These are phyloP conservation scores for Forsythia suspensa DNA, from an alignment of 257 asterid genomes.

Conservation along the genomic window DNA sequence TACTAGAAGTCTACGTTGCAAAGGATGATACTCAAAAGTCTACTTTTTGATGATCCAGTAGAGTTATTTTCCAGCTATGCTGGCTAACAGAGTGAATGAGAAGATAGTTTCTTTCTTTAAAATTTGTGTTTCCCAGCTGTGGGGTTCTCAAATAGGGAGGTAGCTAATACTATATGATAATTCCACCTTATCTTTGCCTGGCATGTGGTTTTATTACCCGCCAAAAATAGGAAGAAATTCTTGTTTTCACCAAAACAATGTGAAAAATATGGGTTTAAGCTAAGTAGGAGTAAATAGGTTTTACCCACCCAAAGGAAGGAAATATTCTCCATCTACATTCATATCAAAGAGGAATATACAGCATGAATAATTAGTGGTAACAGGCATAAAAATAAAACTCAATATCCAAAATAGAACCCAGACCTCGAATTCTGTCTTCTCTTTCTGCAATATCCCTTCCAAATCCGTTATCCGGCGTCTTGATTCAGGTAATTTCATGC, in stretches of 20 bases:
- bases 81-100: not conserved
- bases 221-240: not conserved
- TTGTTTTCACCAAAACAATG: slow-evolving; percentile 9
- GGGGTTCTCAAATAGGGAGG: not conserved
- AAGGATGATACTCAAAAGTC: not conserved
- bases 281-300: not conserved
- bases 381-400: slow-evolving; percentile 6
- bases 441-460: slow-evolving; percentile 72
- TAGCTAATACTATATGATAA: not conserved
- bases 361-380: not conserved
- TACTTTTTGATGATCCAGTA: not conserved
- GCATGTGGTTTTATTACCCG: not conserved
- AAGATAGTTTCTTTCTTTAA: not conserved
- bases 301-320: not conserved
- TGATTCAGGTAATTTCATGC: slow-evolving; percentile 42
- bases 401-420: slow-evolving; percentile 27
- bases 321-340: slow-evolving; percentile 8
- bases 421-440: slow-evolving; percentile 87
- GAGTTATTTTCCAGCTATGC: slow-evolving; percentile 7
- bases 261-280: slow-evolving; percentile 8
- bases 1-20: not conserved
- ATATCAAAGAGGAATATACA: slow-evolving; percentile 5
- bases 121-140: not conserved
- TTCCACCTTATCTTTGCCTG: slow-evolving; percentile 4
- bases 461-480: slow-evolving; percentile 58